Evolutionary conservation across 768 basidiomycete genomes (phyloP), one percentile per base, ranked within the genome.

Genomic region (Boletus tylopilopsis): DNA sequence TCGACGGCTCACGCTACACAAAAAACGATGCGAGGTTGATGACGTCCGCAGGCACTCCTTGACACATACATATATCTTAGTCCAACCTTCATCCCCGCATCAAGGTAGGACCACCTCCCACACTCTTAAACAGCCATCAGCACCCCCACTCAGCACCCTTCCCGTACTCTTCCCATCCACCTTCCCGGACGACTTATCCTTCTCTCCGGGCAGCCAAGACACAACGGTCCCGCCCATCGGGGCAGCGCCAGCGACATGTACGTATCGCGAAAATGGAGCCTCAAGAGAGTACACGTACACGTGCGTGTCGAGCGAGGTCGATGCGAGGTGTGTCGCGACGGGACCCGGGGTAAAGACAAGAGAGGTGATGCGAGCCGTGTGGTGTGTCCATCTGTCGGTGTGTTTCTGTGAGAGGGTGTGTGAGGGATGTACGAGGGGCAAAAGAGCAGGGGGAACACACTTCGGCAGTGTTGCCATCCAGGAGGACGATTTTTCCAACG

Each of bases 281-380:
- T 71, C 71, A 25, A 91, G 81, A 55, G 85, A 84, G 83, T 90
- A 97, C 22, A 97, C 71, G 61, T 93, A 96, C 5, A 95, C 81
- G 56, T 92, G 81, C 25, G 94, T 94, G 65, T 98, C 95, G n/a
- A 95, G 76, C 18, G 92, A 90, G 11, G 87, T 93, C 5, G 92
- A 93, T 11, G 84, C 94, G 54, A 88, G 79, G 61, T 94, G 83
- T 53, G 76, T 75, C 38, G 49, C 13, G 6, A 79, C 57, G 7
- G 87, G 82, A 9, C 46, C 10, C 1, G 50, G 44, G 4, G 43
- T 47, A 48, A 68, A 68, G 2, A 64, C 51, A 10, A 98, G 75
- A 10, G 89, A 81, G 57, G 85, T 79, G 52, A 97, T 79, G 24
- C 90, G 84, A 1, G 82, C 90, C 9, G 84, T 76, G 70, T 98